Evolutionary conservation across 257 asterid genomes (phyloP), one percentile per base, ranked within the genome.

Genomic region (Solanum appendiculatum): DNA sequence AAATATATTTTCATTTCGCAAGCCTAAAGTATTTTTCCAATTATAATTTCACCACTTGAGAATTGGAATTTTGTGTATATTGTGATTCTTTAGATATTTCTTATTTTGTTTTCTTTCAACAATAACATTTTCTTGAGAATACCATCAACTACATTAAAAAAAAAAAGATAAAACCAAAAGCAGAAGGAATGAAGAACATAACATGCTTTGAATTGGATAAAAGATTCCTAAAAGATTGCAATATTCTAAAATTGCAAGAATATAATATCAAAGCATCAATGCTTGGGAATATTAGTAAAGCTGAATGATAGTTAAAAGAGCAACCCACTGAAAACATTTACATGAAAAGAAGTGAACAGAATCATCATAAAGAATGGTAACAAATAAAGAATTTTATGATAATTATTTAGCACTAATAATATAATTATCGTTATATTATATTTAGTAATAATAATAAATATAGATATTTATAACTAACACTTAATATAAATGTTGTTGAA

Each of bases 271-370:
- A 84, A 44, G 56, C 77, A 85, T 89, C 74, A 75, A 73, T 83
- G 48, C 88, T 72, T 70, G 75, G 74, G 87, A 82, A 88, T 86
- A 64, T 2, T 87, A 20, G 29, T 36, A 81, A 85, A 51, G 42
- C 64, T 18, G 86, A 78, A 87, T 66, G 86, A 58, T 84, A 74
- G 48, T 72, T 80, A 48, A 88, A 75, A 81, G 70, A 39, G 63
- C 66, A 84, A 33, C 40, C 88, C 85, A 81, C 33, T 78, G 31
- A 37, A 73, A 85, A 75, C 69, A 88, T 37, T 56, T 39, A 86
- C 88, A 87, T 88, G 84, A 82, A 91, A 91, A 89, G 88, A n/a
- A 40, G 88, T 87, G 88, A 80, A 88, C 68, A 86, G 87, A 89
- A 87, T 86, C 86, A 80, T 80, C 90, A 72, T 60, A 66, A 87